Evolutionary conservation across 805 yeast species (phyloP).

Genomic region (Scheffersomyces stipitis): DNA sequence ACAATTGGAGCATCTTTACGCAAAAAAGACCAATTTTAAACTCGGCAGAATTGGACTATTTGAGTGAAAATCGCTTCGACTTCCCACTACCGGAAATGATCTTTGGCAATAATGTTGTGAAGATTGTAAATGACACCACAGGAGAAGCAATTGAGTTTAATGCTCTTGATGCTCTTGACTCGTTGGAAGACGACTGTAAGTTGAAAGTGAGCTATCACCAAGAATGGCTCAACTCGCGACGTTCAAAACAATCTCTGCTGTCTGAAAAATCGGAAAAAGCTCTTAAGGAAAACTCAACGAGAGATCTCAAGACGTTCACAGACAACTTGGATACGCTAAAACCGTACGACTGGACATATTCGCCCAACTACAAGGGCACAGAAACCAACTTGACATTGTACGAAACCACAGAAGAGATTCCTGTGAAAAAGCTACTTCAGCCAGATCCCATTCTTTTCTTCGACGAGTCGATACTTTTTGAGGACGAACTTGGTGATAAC

Average conservation of each 20-base stretch:
- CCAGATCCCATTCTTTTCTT: constrained; percentile 87
- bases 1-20: constrained; percentile 76
- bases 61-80: constrained; percentile 57
- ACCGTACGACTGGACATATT: constrained; percentile 96
- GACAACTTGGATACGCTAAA: constrained; percentile 59
- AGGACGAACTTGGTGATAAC: constrained; percentile 95
- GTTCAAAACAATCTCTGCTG: constrained; percentile 18
- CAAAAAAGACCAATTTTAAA: constrained; percentile 74
- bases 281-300: constrained; percentile 21
- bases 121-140: constrained; percentile 41
- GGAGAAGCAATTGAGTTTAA: constrained; percentile 60
- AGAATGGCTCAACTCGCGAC: constrained; percentile 62
- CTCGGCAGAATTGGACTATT: constrained; percentile 67
- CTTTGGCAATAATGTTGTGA: constrained; percentile 78
- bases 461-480: constrained; percentile 85
- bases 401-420: constrained; percentile 44
- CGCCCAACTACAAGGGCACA: constrained; percentile 75
- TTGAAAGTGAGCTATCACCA: constrained; percentile 78
- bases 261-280: constrained; percentile 25
- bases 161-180: constrained; percentile 67
- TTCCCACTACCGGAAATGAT: constrained; percentile 97
- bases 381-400: constrained; percentile 20
- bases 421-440: constrained; percentile 63
- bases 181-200: constrained; percentile 33
- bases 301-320: constrained; percentile 36